Percentiles rank a stretch among this genome's conserved stretches.
phyloP scores from a whole-genome alignment of 2,329 filamentous ascomycete genomes.

The Balansia obtecta region DNA sequence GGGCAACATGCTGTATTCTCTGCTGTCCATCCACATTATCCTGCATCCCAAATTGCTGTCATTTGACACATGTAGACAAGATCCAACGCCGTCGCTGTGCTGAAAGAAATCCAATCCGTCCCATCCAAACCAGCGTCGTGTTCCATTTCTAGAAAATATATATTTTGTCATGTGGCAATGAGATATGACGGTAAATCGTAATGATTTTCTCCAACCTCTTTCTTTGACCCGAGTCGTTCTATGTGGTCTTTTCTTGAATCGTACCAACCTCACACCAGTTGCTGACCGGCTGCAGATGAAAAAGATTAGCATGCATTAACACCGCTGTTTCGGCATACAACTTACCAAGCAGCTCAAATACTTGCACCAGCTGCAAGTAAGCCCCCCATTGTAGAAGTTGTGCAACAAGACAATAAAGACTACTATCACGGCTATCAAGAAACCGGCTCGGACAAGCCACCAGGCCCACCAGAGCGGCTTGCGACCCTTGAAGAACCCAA shows the following conservation, averaged over 20 bases:
- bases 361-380: constrained; percentile 84
- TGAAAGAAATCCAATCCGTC: constrained; percentile 8
- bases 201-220: not conserved
- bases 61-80: not conserved
- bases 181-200: not conserved
- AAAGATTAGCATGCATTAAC: not conserved
- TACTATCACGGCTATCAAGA: constrained; percentile 67
- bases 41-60: not conserved
- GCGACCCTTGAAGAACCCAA: constrained; percentile 80
- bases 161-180: not conserved
- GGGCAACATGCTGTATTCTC: too few species aligned
- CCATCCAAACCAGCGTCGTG: constrained; percentile 8
- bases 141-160: not conserved
- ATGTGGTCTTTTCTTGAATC: constrained; percentile 12
- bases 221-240: not conserved
- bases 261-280: constrained; percentile 51
- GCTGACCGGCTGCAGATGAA: constrained; percentile 40
- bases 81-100: constrained; percentile 23
- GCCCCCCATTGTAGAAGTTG: constrained; percentile 77
- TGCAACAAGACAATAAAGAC: constrained; percentile 78
- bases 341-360: constrained; percentile 86
- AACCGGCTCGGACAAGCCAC: constrained; percentile 77
- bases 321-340: constrained; percentile 14
- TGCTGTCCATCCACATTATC: not conserved
- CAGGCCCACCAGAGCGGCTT: constrained; percentile 95